phyloP scores from a whole-genome alignment of 495 filamentous ascomycete species.

The Penicillium pancosmium region DNA sequence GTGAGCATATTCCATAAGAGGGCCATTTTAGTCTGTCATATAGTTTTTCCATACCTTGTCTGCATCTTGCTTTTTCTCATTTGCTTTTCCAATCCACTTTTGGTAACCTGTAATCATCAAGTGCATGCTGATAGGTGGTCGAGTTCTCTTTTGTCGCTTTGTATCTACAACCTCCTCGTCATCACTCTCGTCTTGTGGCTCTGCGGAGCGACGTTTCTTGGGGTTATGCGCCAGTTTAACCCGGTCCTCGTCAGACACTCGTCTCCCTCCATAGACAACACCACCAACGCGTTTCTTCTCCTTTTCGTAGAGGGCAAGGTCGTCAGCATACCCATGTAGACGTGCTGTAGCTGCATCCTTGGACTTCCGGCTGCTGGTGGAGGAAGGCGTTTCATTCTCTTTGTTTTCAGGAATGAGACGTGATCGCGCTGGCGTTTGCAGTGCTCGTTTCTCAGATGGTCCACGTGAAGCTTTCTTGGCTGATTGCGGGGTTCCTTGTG shows the following conservation, averaged over 20 bases:
- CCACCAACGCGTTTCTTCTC: constrained; percentile 88
- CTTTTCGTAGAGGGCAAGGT: constrained; percentile 89
- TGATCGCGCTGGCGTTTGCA: constrained; percentile 51
- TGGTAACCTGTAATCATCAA: constrained; percentile 79
- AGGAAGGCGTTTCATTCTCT: constrained; percentile 84
- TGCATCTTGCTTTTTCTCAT: constrained; percentile 69
- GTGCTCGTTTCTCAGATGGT: constrained; percentile 26
- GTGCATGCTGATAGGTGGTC: constrained; percentile 64
- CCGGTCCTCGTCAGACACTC: constrained; percentile 54
- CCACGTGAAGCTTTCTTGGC: constrained; percentile 34
- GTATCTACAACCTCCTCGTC: constrained; percentile 53
- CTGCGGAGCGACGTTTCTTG: constrained; percentile 45
- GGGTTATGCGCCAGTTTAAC: constrained; percentile 27
- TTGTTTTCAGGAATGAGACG: constrained; percentile 59
- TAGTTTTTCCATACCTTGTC: constrained; percentile 67
- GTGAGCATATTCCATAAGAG: constrained; percentile 25
- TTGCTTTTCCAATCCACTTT: constrained; percentile 68
- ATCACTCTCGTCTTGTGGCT: constrained; percentile 54
- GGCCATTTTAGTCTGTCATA: constrained; percentile 3
- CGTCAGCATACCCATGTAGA: constrained; percentile 74
- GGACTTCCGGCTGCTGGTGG: constrained; percentile 78
- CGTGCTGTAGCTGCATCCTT: constrained; percentile 79
- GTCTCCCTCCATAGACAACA: constrained; percentile 72
- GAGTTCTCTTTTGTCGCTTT: constrained; percentile 65
- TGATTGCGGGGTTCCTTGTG: constrained; percentile 20